These are phyloP conservation scores for Pseudocercospora pini-densiflorae DNA, from an alignment of 2,329 filamentous ascomycete genomes.

Conservation along the genomic window DNA sequence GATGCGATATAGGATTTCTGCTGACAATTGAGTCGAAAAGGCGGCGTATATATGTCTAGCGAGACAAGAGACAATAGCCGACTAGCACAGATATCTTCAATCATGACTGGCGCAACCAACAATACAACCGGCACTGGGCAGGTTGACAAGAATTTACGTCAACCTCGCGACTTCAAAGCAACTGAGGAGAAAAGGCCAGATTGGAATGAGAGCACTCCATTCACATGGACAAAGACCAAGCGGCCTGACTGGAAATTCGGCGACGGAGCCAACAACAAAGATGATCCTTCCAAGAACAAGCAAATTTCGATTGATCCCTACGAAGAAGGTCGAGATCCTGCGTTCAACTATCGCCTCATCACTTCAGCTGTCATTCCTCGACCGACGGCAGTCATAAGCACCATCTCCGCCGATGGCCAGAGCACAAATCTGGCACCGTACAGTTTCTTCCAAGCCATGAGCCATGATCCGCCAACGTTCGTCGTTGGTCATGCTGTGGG, in stretches of 20 bases:
- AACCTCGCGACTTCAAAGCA: conserved; percentile 73
- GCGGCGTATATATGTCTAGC: not conserved
- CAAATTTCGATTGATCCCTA: conserved; percentile 81
- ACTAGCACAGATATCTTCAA: conserved; percentile 7
- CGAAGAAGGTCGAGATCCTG: conserved; percentile 65
- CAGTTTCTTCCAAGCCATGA: conserved; percentile 37
- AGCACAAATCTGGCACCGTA: conserved; percentile 37
- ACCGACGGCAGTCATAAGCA: conserved; percentile 25
- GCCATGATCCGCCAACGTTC: conserved; percentile 29
- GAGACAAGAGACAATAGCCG: not conserved
- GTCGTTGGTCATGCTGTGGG: conserved; percentile 27
- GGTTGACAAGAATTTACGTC: conserved; percentile 52
- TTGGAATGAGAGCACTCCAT: conserved; percentile 57
- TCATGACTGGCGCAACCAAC: conserved; percentile 2
- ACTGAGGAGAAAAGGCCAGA: conserved; percentile 67
- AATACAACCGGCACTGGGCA: conserved; percentile 15
- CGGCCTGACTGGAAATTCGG: conserved; percentile 68
- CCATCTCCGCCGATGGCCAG: conserved; percentile 27
- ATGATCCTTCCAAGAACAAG: conserved; percentile 52
- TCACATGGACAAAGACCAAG: conserved; percentile 64
- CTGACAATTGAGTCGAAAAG: not conserved
- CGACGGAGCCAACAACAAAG: conserved; percentile 62
- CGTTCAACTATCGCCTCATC: conserved; percentile 85
- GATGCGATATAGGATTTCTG: not conserved
- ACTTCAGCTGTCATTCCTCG: conserved; percentile 62